A percentile compares a stretch with the other conserved stretches of the same genome.
Conservation (phyloP, 2,329 filamentous ascomycete species). For the Penicillium occitanis region DNA sequence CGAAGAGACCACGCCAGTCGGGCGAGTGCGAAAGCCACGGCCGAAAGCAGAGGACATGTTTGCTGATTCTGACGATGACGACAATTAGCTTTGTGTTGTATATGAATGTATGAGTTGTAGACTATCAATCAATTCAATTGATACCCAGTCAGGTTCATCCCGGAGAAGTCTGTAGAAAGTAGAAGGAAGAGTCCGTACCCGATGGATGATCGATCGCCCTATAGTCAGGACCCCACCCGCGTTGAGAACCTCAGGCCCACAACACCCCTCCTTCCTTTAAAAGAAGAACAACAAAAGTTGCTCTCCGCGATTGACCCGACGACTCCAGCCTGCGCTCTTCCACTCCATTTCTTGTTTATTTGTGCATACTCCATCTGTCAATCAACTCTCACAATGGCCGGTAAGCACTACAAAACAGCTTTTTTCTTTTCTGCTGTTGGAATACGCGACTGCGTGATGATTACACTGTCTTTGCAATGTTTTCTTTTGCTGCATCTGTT, state of each 20-base stretch:
- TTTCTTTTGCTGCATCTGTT: not conserved
- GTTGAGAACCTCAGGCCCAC: constrained; percentile 16
- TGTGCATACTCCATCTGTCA: not conserved
- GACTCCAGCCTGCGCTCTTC: not conserved
- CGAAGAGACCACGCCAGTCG: constrained; percentile 9
- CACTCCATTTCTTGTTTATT: not conserved
- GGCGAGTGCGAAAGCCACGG: constrained; percentile 54
- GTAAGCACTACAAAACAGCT: not conserved
- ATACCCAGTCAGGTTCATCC: not conserved
- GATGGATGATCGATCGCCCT: constrained; percentile 6
- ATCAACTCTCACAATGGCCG: constrained; percentile 16
- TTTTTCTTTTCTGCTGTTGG: not conserved
- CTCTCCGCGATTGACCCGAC: not conserved
- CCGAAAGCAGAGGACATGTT: constrained; percentile 85
- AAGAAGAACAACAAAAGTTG: constrained; percentile 10
- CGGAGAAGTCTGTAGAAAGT: not conserved
- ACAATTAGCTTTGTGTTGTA: constrained; percentile 25
- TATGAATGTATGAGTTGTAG: not conserved
- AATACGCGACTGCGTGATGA: not conserved
- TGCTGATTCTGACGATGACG: constrained; percentile 66
- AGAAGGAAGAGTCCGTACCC: not conserved
- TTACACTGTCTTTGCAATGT: not conserved
- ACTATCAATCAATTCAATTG: constrained; percentile 1
- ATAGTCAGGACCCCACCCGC: constrained; percentile 4
- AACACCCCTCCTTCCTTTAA: constrained; percentile 17